phyloP scores from a whole-genome alignment of 805 yeast species.

The Candida cerambycidarum region DNA sequence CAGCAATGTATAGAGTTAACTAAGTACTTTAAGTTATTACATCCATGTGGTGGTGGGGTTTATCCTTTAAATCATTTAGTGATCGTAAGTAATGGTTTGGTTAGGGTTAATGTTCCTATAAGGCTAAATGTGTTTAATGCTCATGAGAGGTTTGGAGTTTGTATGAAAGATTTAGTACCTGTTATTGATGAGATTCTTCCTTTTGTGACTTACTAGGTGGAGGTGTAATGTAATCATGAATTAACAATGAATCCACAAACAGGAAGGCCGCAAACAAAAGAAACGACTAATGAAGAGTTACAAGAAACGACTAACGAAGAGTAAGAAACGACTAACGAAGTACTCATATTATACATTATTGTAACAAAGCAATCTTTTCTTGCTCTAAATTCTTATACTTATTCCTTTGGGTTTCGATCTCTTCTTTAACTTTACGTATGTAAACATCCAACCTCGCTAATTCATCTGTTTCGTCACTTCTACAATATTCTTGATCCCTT shows the following conservation, averaged over 20 bases:
- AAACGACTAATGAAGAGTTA: too few relatives aligned
- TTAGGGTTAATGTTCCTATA: conserved; percentile 18
- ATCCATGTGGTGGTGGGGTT: conserved; percentile 38
- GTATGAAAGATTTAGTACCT: conserved; percentile 11
- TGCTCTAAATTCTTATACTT: conserved; percentile 42
- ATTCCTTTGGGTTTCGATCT: conserved; percentile 40
- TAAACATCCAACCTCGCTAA: conserved; percentile 41
- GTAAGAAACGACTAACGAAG: background rate
- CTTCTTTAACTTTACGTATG: conserved; percentile 37
- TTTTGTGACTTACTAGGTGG: background rate
- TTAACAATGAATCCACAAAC: too few relatives aligned
- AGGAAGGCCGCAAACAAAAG: too few relatives aligned
- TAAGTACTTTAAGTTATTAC: conserved; percentile 24
- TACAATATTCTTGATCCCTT: conserved; percentile 40
- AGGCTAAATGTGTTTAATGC: conserved; percentile 17
- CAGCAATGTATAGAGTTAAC: conserved; percentile 23
- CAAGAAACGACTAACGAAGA: too few relatives aligned
- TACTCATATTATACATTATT: conserved; percentile 11
- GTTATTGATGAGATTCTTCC: conserved; percentile 12
- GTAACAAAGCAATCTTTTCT: conserved; percentile 38
- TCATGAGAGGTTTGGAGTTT: conserved; percentile 23
- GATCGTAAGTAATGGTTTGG: conserved; percentile 9
- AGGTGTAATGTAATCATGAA: too few relatives aligned
- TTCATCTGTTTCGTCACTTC: conserved; percentile 43
- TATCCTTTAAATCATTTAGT: conserved; percentile 33